Base-by-base conservation (phyloP, 441 rosid genomes). In the Lepidium campestre region DNA sequence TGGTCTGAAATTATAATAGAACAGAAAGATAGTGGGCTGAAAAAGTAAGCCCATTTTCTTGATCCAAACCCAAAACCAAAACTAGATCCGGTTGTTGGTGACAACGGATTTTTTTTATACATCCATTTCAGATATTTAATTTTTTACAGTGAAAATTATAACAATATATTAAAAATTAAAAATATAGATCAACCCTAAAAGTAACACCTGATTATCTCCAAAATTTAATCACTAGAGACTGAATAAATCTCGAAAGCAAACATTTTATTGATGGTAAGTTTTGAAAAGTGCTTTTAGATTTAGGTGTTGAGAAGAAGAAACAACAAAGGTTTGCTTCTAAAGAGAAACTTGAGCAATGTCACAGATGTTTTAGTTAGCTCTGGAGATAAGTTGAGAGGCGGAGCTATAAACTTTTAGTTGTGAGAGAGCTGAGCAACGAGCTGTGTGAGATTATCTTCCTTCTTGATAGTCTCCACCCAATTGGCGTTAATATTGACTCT, bases 401-500 rank as follows among this genome's bases (percentile, higher is more conserved):
- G 58, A 54, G 37, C 31, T 11, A 76, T 57, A 7, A 18, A 18
- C 1, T 65, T 73, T 75, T 84, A 82, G 77, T 83, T 76, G 73
- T 35, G 20, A 25, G 90, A 88, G 27, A 91, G 77, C 61, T 86
- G 79, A 70, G 69, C 65, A 53, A 84, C 85, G 0, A 82, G 85
- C 34, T 80, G 78, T 0, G 67, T 68, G 22, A 94, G 85, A 29
- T 78, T 23, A 7, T 74, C 65, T 76, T 94, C 99, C 25, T 79
- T 78, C 77, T 54, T 80, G 62, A 91, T 58, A 82, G 86, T 83
- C 66, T 84, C 77, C 34, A 84, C 96, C 98, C 98, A 94, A 27
- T 74, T 84, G 4, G 99, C 88, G 25, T 86, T 94, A 34, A 94
- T 88, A 71, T 69, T 64, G 23, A 91, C 91, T 47, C 79, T 76